Conservation (phyloP, 1,284 basidiomycete species). For the Melampsora larici-populina region DNA sequence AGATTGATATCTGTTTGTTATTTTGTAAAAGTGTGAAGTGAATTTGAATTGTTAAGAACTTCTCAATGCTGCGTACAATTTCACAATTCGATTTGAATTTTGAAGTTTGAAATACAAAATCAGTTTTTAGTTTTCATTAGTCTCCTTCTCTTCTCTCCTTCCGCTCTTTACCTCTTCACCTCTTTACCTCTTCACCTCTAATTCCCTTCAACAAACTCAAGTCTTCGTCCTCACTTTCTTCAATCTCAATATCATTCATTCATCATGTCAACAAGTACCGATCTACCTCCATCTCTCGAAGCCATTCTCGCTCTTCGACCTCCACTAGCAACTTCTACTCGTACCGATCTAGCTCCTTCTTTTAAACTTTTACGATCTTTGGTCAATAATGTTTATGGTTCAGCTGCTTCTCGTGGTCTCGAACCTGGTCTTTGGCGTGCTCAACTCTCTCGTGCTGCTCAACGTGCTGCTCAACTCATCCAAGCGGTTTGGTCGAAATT, state of each 20-base stretch:
- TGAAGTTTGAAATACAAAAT: too few relatives aligned
- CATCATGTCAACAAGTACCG: background rate
- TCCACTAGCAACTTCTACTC: slow-evolving; percentile 38
- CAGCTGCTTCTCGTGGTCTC: slow-evolving; percentile 7
- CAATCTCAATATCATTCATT: background rate
- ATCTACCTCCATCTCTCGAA: slow-evolving; percentile 2
- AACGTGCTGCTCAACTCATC: slow-evolving; percentile 30
- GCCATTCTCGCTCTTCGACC: slow-evolving; percentile 37
- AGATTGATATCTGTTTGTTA: too few relatives aligned
- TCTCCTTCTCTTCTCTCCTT: too few relatives aligned
- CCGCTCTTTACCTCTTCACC: too few relatives aligned
- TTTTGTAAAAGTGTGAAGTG: too few relatives aligned
- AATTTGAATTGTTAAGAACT: too few relatives aligned
- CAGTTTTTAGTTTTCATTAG: too few relatives aligned
- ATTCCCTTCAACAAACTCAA: background rate
- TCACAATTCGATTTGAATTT: too few relatives aligned
- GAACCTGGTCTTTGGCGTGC: slow-evolving; percentile 41
- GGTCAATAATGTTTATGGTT: slow-evolving; percentile 30
- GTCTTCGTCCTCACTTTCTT: background rate
- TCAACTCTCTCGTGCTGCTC: slow-evolving; percentile 25
- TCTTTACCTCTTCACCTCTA: background rate
- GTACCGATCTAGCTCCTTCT: slow-evolving; percentile 41
- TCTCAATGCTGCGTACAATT: too few relatives aligned
- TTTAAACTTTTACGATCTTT: slow-evolving; percentile 36
- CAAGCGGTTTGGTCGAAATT: slow-evolving; percentile 38